A percentile compares a stretch with the other conserved stretches of the same genome.
Evolutionary conservation across 2,329 filamentous ascomycete species (phyloP).

Genomic region (Alternaria novae-zelandiae): DNA sequence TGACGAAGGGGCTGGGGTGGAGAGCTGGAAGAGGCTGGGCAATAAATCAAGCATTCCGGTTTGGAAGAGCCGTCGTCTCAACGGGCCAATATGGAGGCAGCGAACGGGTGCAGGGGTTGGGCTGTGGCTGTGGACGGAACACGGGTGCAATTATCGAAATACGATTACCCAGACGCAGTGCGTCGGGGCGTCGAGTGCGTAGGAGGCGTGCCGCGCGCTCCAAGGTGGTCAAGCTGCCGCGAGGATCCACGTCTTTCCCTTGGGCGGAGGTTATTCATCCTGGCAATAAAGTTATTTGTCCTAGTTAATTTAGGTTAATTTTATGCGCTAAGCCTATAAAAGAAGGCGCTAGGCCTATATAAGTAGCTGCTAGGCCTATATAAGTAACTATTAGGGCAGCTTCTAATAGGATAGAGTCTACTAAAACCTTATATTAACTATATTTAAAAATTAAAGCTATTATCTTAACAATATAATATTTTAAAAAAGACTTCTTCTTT

Average conservation of each 20-base stretch:
- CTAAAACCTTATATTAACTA: no score
- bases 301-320: no score
- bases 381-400: no score
- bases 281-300: no score
- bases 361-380: no score
- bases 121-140: neutral
- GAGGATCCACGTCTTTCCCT: neutral
- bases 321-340: no score
- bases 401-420: no score
- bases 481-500: no score
- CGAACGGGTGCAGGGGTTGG: neutral
- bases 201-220: neutral
- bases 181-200: neutral
- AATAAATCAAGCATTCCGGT: conserved; percentile 2
- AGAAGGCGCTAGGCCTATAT: no score
- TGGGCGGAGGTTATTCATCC: neutral
- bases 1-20: neutral
- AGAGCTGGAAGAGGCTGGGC: conserved; percentile 2
- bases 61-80: neutral
- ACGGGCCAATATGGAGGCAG: neutral
- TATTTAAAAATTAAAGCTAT: no score
- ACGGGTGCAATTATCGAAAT: neutral
- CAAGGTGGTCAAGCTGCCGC: neutral
- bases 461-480: no score
- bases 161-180: neutral